Evolutionary conservation across 208 protist species (phyloP), one percentile per base, ranked within the genome.

Genomic region (Ichthyophonus hoferi): DNA sequence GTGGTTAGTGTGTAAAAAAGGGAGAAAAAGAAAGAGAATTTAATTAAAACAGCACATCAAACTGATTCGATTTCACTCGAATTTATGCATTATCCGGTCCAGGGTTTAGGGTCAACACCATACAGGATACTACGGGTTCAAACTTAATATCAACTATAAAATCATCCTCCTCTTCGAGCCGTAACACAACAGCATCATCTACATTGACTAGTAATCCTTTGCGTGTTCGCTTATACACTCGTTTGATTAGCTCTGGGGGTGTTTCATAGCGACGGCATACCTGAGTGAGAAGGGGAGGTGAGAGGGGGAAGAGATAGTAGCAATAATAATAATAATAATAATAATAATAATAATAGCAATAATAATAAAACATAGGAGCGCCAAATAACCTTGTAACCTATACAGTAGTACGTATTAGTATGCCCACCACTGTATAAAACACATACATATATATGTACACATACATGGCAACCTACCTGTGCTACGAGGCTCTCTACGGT

Each of bases 131-230:
- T 24, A n/a, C 14, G 7, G 7, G 50, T 7, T 87, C 17, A 3
- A 42, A 42, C 35, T 89, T 50, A 38, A 89, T 37, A 1, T 38
- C 1, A n/a, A 89, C 87, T 31, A 83, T 58, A 83, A 89, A 89
- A 58, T 89, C 87, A 40, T 89, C 87, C 40, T 89, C 87, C 38
- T 89, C 76, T 38, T 83, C 50, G 24, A 89, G 38, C 7, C 81
- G 58, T 40, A 83, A 37, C 12, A 87, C 83, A 24, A 79, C 58
- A 43, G 1, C n/a, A 31, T 87, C 50, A 33, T 87, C 50, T 1
- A 89, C 37, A 67, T 58, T 83, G 7, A 40, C 76, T 1, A 58
- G 41, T 39, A 85, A 31, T 42, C 79, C 79, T 31, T 38, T 24
- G 2, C 79, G 2, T 40, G 79, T 83, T 1, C 79, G 79, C 38